These are phyloP conservation scores for Ramichloridium luteum DNA, from an alignment of 2,329 filamentous ascomycete species.

Conservation along the genomic window DNA sequence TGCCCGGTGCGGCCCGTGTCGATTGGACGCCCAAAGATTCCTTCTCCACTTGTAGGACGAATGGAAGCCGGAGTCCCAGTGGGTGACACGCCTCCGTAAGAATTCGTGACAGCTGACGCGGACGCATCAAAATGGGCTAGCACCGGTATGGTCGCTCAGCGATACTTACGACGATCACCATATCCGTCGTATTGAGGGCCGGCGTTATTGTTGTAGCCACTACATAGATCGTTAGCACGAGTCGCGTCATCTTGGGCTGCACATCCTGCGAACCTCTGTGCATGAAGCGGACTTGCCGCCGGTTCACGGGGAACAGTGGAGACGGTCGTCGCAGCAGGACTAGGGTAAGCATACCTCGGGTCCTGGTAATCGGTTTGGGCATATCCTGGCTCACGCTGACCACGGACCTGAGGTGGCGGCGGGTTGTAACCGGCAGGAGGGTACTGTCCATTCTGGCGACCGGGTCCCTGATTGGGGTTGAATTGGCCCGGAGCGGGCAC, in stretches of 20 bases:
- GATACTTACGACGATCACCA: constrained; percentile 24
- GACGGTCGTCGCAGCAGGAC: constrained; percentile 23
- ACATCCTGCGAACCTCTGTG: constrained; percentile 21
- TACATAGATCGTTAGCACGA: constrained; percentile 14
- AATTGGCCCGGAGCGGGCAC: constrained; percentile 18
- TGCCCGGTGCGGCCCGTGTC: too few species aligned
- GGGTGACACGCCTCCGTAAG: background rate
- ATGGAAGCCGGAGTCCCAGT: background rate
- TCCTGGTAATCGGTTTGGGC: constrained; percentile 21
- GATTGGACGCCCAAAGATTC: background rate
- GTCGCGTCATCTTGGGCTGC: background rate
- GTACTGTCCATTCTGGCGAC: too few species aligned
- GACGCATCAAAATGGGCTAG: constrained; percentile 15
- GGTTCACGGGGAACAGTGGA: constrained; percentile 20
- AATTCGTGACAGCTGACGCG: constrained; percentile 15
- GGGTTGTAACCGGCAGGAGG: background rate
- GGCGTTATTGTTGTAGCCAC: constrained; percentile 18
- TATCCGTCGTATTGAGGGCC: constrained; percentile 20
- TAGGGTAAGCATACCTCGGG: constrained; percentile 25
- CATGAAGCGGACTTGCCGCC: constrained; percentile 17
- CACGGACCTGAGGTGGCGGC: constrained; percentile 9
- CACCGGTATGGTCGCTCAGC: constrained; percentile 6
- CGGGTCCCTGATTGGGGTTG: constrained; percentile 2
- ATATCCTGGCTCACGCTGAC: constrained; percentile 19
- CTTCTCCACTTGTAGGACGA: background rate